Evolutionary conservation across 345 rosid species (phyloP).

Genomic region (Pugionium cornutum): DNA sequence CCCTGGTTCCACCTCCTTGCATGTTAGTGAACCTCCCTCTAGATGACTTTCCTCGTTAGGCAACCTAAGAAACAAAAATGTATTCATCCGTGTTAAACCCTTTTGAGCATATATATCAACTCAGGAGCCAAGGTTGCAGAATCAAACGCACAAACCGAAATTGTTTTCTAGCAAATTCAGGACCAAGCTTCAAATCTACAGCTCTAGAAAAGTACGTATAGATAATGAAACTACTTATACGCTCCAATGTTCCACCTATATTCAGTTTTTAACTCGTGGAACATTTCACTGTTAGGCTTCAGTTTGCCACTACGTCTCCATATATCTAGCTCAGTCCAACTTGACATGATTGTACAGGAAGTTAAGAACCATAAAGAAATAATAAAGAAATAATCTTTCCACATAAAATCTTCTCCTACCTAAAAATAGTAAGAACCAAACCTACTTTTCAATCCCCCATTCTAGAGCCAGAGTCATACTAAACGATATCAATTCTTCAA

Average conservation of each 20-base stretch:
- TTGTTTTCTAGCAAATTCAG: neutral
- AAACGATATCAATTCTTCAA: neutral
- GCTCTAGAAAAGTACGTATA: neutral
- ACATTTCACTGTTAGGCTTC: conserved; percentile 2
- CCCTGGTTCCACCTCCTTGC: conserved; percentile 54
- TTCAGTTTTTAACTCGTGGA: conserved; percentile 4
- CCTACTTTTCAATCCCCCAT: neutral
- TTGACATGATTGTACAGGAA: conserved; percentile 3
- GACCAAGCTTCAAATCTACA: neutral
- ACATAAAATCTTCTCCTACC: neutral
- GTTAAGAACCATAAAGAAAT: neutral
- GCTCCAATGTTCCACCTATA: neutral
- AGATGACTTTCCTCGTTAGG: conserved; percentile 58
- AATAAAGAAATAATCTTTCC: neutral
- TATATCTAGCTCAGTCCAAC: conserved; percentile 5
- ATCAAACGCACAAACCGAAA: conserved; percentile 5
- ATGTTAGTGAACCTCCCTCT: conserved; percentile 48
- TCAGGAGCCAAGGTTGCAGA: neutral
- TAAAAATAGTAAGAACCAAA: neutral
- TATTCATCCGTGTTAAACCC: neutral
- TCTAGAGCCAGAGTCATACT: neutral
- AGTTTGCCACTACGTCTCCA: conserved; percentile 11
- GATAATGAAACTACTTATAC: neutral
- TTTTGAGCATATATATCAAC: neutral
- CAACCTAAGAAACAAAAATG: conserved; percentile 43